A percentile compares a stretch with the other conserved stretches of the same genome.
phyloP scores from a whole-genome alignment of 2,329 filamentous ascomycete genomes.

The Colletotrichum tropicale region DNA sequence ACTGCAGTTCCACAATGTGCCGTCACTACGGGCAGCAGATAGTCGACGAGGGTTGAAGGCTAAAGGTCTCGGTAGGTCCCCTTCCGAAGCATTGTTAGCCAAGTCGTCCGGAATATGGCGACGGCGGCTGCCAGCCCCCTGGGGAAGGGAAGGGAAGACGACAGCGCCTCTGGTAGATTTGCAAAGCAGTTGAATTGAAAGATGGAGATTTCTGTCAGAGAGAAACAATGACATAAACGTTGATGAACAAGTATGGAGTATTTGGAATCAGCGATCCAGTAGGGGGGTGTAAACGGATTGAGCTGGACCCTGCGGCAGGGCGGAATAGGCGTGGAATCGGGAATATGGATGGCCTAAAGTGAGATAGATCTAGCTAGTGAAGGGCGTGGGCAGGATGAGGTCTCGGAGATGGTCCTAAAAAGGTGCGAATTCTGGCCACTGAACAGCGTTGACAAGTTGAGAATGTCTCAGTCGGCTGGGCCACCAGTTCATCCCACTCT shows the following conservation, averaged over 20 bases:
- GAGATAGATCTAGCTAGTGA: background rate
- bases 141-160: background rate
- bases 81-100: background rate
- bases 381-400: background rate
- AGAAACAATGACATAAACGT: background rate
- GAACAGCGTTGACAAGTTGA: background rate
- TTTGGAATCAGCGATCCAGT: background rate
- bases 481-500: background rate
- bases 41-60: background rate
- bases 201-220: background rate
- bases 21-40: background rate
- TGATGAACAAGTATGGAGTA: background rate
- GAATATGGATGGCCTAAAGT: background rate
- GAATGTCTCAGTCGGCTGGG: conserved; percentile 8
- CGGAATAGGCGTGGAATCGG: background rate
- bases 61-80: background rate
- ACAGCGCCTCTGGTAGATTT: background rate
- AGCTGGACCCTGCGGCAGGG: background rate
- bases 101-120: background rate
- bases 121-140: background rate
- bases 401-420: background rate
- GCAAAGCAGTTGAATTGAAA: background rate
- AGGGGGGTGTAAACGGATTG: background rate
- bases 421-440: background rate
- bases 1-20: background rate